Base-by-base conservation (phyloP, 2,329 filamentous ascomycete genomes). In the Aureobasidium sp. region DNA sequence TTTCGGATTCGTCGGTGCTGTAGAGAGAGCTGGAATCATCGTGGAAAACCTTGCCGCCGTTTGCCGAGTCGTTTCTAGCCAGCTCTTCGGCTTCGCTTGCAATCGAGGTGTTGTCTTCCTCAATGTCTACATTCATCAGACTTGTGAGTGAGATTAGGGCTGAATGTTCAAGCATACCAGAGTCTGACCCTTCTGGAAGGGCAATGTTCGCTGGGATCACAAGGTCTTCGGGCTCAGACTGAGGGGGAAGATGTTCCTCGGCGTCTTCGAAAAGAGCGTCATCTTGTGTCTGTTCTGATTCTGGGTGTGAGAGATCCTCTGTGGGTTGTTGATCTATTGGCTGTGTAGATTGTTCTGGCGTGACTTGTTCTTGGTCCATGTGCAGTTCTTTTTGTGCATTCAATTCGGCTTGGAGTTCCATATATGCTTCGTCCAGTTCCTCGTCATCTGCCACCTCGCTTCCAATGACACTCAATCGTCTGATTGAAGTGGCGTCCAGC, bases 401-500 rank as follows among this genome's bases (percentile, higher is more conserved):
- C 41, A 57, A 8, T 12, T 57, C 51, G 15, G 51, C 51, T 14
- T 42, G 51, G 29, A 55, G 51, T 22, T 57, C 20, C 15, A 20
- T 25, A 3, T 57, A 47, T 29, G 39, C 39, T 39, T 59, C 56
- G 14, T 48, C 15, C 29, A 59, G 11, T 11, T 59, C 41, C n/a
- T 59, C 55, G 15, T 47, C 42, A 6, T 45, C 41, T 2, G n/a
- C 42, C 22, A n/a, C 15, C 17, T 48, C 57, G 36, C 36, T 51
- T 51, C 36, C 57, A 17, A 42, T 51, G 5, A 60, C 25, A 34
- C 57, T 60, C 45, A 60, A 37, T 42, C 57, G 34, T 49, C 45
- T 45, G 20, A 60, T 27, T 11, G 57, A 60, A 45, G 44, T 60
- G 20, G 44, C 57, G n/a, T 60, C 57, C 27, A 60, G 57, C 39